Evolutionary conservation across 495 filamentous ascomycete species (phyloP), one percentile per base, ranked within the genome.

Genomic region (Trichocladium antarcticum): DNA sequence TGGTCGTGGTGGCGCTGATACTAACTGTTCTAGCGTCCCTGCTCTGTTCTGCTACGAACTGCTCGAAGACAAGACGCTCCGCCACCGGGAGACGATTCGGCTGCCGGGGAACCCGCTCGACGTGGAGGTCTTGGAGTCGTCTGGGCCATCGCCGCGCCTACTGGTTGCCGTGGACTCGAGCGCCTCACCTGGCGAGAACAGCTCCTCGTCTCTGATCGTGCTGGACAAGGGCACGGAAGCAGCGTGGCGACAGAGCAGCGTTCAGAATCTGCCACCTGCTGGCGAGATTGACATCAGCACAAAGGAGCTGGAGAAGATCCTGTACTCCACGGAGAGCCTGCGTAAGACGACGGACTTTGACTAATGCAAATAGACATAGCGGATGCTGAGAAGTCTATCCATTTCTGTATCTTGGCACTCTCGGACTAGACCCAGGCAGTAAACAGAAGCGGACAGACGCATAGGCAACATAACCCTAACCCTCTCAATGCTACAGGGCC

Each of bases 281-380:
- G 47, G 49, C 20, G 47, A 72, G 16, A 19, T 57, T 31, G 42
- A 60, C 14, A 55, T 76, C 38, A 50, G 49, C 15, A 56, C 67
- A 14, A 60, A 69, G 32, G 64, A 73, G 34, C 50, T 83, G 20
- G 67, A 73, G 11, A 77, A 79, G 39, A 64, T 81, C 0, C 52
- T 95, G 45, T 95, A 95, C 65, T 70, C 71, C 2, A 65, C 87
- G 40, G 82, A 79, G 41, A 81, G 79, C 49, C 69, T 95, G 42
- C 74, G 89, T 42, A 96, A 64, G 57, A 49, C 49, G n/a, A 47
- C 40, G 16, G 61, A 64, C 24, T 59, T 57, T 36, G 61, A 64
- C 16, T 63, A 22, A 49, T 32, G 24, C 14, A 19, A 14, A 28
- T 45, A 15, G n/a, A 14, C 20, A 16, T 20, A 35, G 12, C 27